Evolutionary conservation across 2,329 filamentous ascomycete genomes (phyloP), one percentile per base, ranked within the genome.

Genomic region (Pseudocercospora ulei): DNA sequence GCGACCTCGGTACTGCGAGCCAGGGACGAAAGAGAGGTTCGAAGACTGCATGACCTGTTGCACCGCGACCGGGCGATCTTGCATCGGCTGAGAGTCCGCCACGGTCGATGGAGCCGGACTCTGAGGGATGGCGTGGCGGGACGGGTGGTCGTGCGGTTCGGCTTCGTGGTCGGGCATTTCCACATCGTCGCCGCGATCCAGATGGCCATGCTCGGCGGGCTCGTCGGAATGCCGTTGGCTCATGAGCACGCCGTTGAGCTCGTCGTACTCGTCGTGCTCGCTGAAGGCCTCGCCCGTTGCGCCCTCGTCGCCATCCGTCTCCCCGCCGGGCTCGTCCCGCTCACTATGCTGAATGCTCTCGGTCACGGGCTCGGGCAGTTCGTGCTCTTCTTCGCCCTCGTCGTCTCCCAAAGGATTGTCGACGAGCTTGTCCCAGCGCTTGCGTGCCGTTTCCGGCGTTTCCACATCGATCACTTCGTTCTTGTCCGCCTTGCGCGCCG

Each of bases 81-180:
- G 22, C 7, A 16, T 23, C 3, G 64, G 63, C 38, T 69, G 66
- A 9, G 67, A 70, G 40, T 69, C 62, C 40, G 65, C 64, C 11
- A 69, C 56, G 5, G 65, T 62, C 13, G 63, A 58, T 7, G 51
- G 56, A 30, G 63, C 62, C 29, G 56, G 61, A 37, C 34, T 43
- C 18, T 24, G 13, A 18, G 33, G 17, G 17, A 18, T 34, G 29
- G 17, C 20, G 18, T 33, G 19, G 18, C 16, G 18, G 28, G n/a
- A 34, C 25, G 16, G 25, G 11, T 7, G 17, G 3, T 24, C 29
- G 18, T 41, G 39, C 24, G 39, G 43, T 1, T 19, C 31, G 11
- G n/a, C 33, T 9, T 37, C 24, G 6, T 33, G 5, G 5, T 31
- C 37, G 3, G 31, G 25, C 39, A 42, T 31, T 4, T 46, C 37